phyloP scores from a whole-genome alignment of 1,284 basidiomycete species.

The Tremellales sp. region DNA sequence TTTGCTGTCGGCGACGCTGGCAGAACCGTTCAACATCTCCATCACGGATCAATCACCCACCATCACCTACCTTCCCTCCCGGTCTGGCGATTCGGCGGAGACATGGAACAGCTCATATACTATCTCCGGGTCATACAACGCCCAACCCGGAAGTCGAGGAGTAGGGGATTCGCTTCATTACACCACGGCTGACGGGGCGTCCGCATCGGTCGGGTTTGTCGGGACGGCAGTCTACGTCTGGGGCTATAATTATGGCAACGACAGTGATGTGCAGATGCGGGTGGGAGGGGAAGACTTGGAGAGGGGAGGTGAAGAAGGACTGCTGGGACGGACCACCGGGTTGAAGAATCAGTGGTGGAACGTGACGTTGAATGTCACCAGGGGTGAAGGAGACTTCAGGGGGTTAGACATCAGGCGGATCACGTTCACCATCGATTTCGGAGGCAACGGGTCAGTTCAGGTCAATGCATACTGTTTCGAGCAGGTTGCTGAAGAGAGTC shows the following conservation, averaged over 20 bases:
- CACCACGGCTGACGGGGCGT: constrained; percentile 7
- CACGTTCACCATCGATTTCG: neutral
- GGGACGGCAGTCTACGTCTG: constrained; percentile 8
- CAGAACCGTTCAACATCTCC: constrained; percentile 8
- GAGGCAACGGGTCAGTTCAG: neutral
- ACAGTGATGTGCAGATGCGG: neutral
- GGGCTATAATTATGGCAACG: neutral
- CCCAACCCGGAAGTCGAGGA: constrained; percentile 5
- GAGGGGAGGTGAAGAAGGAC: neutral
- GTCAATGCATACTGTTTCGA: neutral
- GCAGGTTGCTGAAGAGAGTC: neutral
- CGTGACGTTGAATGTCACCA: neutral
- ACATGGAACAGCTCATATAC: constrained; percentile 15
- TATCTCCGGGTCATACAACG: neutral
- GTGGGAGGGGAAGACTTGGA: neutral
- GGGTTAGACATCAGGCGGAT: neutral
- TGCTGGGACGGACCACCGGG: neutral
- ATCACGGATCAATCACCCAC: constrained; percentile 15
- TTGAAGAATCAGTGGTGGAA: neutral
- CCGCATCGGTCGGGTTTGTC: constrained; percentile 4
- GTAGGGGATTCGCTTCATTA: constrained; percentile 3
- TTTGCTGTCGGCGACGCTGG: neutral
- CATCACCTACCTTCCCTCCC: constrained; percentile 11
- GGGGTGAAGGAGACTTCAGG: neutral
- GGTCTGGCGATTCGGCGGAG: constrained; percentile 1